Evolutionary conservation across 345 rosid genomes (phyloP).

Genomic region (Moringa oleifera): DNA sequence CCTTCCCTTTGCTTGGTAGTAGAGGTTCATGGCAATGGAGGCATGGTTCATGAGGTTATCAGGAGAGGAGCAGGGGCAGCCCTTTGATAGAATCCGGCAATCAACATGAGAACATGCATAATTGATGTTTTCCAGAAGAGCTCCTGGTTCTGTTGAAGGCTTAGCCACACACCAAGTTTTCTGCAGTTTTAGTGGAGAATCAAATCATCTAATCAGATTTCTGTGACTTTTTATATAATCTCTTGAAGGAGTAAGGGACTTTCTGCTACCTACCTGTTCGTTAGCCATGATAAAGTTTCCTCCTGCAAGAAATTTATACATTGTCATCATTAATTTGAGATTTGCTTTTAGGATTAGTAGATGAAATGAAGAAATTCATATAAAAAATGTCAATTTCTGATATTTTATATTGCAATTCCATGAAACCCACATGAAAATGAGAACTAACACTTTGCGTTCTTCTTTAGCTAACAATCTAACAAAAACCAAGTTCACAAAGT

Average conservation of each 20-base stretch:
- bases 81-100: constrained; percentile 42
- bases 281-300: constrained; percentile 24
- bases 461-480: too few species aligned
- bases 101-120: constrained; percentile 57
- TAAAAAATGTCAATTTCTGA: background rate
- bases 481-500: too few species aligned
- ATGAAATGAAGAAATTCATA: constrained; percentile 2
- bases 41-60: constrained; percentile 52
- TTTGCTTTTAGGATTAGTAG: too few species aligned
- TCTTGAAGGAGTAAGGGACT: background rate
- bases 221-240: background rate
- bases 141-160: constrained; percentile 52
- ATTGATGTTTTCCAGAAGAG: constrained; percentile 44
- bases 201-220: background rate
- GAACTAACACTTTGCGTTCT: too few species aligned
- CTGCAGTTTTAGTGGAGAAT: constrained; percentile 13
- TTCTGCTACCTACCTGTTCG: constrained; percentile 41
- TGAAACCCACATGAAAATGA: too few species aligned
- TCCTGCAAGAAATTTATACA: constrained; percentile 32
- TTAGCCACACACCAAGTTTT: constrained; percentile 76
- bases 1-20: constrained; percentile 59
- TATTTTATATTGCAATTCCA: too few species aligned
- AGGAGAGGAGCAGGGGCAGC: constrained; percentile 49
- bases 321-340: too few species aligned
- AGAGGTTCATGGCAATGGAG: constrained; percentile 68